Conservation (phyloP, 1,284 basidiomycete genomes). For the Malassezia caprae region DNA sequence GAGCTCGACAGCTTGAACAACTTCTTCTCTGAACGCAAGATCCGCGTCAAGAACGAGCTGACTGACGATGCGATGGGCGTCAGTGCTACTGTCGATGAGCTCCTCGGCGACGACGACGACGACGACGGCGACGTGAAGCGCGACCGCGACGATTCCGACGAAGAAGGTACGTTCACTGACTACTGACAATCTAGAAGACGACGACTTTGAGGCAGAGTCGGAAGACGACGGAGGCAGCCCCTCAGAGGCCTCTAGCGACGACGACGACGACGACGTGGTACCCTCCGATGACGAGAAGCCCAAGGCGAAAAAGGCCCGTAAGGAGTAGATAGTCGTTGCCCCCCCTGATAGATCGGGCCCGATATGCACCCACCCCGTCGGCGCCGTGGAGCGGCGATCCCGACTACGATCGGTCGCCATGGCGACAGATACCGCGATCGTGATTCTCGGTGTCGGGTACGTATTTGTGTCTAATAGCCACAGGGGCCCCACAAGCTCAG, state of each 20-base stretch:
- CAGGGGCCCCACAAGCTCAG: constrained; percentile 53
- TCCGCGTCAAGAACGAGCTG: constrained; percentile 93
- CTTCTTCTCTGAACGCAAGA: constrained; percentile 80
- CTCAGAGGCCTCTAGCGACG: constrained; percentile 52
- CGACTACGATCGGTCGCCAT: background rate
- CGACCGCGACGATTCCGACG: constrained; percentile 51
- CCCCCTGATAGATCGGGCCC: background rate
- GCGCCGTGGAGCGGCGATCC: background rate
- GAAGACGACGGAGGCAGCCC: constrained; percentile 36
- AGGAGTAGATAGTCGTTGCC: constrained; percentile 3
- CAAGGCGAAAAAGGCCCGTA: constrained; percentile 12
- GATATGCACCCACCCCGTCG: background rate
- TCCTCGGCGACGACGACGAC: constrained; percentile 63
- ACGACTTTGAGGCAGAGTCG: constrained; percentile 69
- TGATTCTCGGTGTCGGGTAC: constrained; percentile 14
- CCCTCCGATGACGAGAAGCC: constrained; percentile 20
- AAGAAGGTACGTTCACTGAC: constrained; percentile 23
- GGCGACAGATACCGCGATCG: background rate
- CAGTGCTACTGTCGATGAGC: constrained; percentile 56
- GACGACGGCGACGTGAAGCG: constrained; percentile 22
- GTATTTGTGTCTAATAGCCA: constrained; percentile 5
- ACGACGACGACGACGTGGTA: constrained; percentile 47
- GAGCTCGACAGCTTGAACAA: constrained; percentile 77
- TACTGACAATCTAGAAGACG: constrained; percentile 53
- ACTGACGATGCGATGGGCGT: constrained; percentile 58